These are phyloP conservation scores for Moesziomyces parantarcticus DNA, from an alignment of 1,284 basidiomycete species.

Conservation along the genomic window DNA sequence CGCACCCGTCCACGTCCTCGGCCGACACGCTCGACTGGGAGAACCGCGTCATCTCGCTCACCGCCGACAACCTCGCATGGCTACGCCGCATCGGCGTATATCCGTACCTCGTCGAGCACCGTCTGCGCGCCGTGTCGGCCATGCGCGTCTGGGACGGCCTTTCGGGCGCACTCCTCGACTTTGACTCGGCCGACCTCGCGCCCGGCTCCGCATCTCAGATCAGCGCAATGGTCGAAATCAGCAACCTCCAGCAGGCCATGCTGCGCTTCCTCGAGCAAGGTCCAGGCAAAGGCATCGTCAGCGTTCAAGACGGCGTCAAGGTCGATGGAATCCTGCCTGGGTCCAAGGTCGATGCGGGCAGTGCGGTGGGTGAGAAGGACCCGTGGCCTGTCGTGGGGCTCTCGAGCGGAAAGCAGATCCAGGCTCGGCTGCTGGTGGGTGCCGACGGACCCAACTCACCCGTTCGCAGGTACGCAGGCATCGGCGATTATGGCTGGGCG, in stretches of 20 bases:
- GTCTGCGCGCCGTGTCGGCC: conserved; percentile 53
- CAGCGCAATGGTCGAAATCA: conserved; percentile 63
- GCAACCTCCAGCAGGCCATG: conserved; percentile 66
- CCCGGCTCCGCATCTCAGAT: conserved; percentile 35
- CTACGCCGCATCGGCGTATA: conserved; percentile 59
- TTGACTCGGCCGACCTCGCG: conserved; percentile 45
- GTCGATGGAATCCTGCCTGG: conserved; percentile 74
- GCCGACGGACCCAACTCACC: conserved; percentile 96
- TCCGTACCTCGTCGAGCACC: conserved; percentile 43
- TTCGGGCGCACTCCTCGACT: conserved; percentile 59
- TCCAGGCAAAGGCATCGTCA: conserved; percentile 43
- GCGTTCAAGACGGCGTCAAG: conserved; percentile 76
- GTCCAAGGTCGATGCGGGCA: conserved; percentile 33
- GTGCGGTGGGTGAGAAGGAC: conserved; percentile 63
- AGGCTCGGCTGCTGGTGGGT: conserved; percentile 76
- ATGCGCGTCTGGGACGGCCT: conserved; percentile 67
- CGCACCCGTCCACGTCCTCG: conserved; percentile 11
- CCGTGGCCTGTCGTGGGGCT: conserved; percentile 48
- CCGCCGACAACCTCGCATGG: conserved; percentile 62
- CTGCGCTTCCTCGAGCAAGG: conserved; percentile 50
- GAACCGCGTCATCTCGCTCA: conserved; percentile 64
- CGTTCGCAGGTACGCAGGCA: conserved; percentile 85
- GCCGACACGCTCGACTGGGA: conserved; percentile 59
- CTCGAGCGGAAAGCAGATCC: conserved; percentile 9
- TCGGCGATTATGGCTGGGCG: conserved; percentile 88